A percentile compares a stretch with the other conserved stretches of the same genome.
Conservation (phyloP, 2,329 filamentous ascomycete genomes). For the Aureobasidium pullulans region DNA sequence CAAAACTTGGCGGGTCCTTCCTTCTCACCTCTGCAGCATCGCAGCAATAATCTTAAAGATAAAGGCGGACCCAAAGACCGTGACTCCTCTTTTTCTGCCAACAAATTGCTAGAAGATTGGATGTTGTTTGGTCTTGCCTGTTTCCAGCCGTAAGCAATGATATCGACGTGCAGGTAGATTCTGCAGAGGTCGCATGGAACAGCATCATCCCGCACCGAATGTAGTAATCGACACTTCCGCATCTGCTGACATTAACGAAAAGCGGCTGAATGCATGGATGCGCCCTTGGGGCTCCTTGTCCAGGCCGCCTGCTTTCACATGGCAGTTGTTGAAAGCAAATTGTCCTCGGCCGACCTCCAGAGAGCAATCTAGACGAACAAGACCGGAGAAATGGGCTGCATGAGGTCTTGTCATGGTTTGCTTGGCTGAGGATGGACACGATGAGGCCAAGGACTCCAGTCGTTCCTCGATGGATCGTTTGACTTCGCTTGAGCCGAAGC, state of each 20-base stretch:
- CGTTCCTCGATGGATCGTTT: slow-evolving; percentile 1
- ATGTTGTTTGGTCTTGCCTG: background rate
- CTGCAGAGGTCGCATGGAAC: slow-evolving; percentile 9
- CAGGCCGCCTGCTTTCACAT: slow-evolving; percentile 9
- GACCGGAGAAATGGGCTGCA: background rate
- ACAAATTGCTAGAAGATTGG: background rate
- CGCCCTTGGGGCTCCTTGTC: background rate
- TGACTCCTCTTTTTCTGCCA: background rate
- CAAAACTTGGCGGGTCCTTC: background rate
- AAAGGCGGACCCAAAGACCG: background rate
- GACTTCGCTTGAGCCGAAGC: background rate
- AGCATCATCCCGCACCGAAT: slow-evolving; percentile 8
- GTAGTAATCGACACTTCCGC: slow-evolving; percentile 1
- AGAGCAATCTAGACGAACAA: background rate
- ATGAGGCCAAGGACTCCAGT: background rate
- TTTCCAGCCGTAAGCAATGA: slow-evolving; percentile 9
- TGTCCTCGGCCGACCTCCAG: background rate
- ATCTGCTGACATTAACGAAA: slow-evolving; percentile 4
- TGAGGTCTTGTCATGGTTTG: background rate
- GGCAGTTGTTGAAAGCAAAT: background rate
- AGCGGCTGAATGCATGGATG: slow-evolving; percentile 7
- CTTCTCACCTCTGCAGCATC: background rate
- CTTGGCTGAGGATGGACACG: background rate
- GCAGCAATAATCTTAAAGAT: background rate
- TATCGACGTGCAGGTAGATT: slow-evolving; percentile 11